These are phyloP conservation scores for Nannizziopsis barbatae DNA, from an alignment of 2,329 filamentous ascomycete species.

Conservation along the genomic window DNA sequence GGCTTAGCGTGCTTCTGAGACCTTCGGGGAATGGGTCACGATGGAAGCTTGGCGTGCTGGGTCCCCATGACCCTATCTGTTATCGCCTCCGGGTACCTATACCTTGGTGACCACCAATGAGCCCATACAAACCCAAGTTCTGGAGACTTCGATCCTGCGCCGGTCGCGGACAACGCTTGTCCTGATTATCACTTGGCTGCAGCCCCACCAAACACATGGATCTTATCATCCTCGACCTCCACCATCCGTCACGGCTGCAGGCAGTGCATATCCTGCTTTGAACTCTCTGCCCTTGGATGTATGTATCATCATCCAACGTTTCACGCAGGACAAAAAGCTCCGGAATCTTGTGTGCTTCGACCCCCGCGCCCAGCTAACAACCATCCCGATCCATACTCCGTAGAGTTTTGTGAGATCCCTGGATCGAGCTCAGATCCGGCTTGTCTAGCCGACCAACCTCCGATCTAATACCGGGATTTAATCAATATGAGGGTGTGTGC, in stretches of 20 bases:
- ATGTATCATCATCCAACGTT: too few relatives aligned
- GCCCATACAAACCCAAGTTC: not conserved
- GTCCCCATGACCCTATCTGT: conserved; percentile 7
- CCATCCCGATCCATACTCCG: too few relatives aligned
- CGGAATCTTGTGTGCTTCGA: too few relatives aligned
- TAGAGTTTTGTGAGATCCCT: too few relatives aligned
- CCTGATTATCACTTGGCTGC: not conserved
- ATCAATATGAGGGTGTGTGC: too few relatives aligned
- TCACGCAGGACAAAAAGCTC: too few relatives aligned
- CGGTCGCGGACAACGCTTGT: not conserved
- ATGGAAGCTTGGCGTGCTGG: conserved; percentile 5
- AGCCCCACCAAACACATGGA: not conserved
- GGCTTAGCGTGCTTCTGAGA: conserved; percentile 3
- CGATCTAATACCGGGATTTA: too few relatives aligned
- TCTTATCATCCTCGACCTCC: not conserved
- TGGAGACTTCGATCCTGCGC: not conserved
- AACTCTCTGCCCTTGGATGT: too few relatives aligned
- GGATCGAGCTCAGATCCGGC: too few relatives aligned
- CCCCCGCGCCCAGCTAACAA: too few relatives aligned
- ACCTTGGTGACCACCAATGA: not conserved
- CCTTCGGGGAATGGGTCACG: conserved; percentile 5
- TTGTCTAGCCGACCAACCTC: too few relatives aligned
- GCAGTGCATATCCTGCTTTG: too few relatives aligned
- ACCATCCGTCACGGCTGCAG: not conserved
- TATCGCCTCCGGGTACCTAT: not conserved